These are phyloP conservation scores for Neckera pumila DNA, from an alignment of 225 moss, liverwort and hornwort genomes.

Conservation along the genomic window DNA sequence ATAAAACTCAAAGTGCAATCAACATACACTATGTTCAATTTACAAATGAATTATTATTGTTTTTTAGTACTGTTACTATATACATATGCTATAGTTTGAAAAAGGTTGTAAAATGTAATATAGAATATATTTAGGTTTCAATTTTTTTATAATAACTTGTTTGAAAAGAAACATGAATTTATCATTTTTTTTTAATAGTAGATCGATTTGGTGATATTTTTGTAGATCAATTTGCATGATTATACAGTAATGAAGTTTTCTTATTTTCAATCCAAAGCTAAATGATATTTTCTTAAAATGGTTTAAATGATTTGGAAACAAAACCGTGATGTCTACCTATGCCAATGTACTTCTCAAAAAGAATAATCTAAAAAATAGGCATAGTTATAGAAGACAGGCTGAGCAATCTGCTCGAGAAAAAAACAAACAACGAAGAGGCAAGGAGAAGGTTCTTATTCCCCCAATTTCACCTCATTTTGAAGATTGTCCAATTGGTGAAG, in stretches of 20 bases:
- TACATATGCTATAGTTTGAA: neutral
- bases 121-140: neutral
- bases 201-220: too few relatives aligned
- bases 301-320: neutral
- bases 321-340: neutral
- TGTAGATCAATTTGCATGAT: neutral
- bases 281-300: neutral
- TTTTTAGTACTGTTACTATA: too few relatives aligned
- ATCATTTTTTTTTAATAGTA: neutral
- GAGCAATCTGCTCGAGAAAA: neutral
- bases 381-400: neutral
- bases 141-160: too few relatives aligned
- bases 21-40: neutral
- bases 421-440: neutral
- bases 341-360: neutral
- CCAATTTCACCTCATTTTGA: neutral
- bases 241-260: neutral
- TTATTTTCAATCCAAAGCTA: neutral
- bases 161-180: neutral
- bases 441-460: neutral
- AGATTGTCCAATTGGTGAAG: conserved; percentile 10
- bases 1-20: neutral
- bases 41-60: neutral
- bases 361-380: neutral
- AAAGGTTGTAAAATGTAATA: neutral